Evolutionary conservation across 2,329 filamentous ascomycete genomes (phyloP).

Genomic region (Colletotrichum liaoningense): DNA sequence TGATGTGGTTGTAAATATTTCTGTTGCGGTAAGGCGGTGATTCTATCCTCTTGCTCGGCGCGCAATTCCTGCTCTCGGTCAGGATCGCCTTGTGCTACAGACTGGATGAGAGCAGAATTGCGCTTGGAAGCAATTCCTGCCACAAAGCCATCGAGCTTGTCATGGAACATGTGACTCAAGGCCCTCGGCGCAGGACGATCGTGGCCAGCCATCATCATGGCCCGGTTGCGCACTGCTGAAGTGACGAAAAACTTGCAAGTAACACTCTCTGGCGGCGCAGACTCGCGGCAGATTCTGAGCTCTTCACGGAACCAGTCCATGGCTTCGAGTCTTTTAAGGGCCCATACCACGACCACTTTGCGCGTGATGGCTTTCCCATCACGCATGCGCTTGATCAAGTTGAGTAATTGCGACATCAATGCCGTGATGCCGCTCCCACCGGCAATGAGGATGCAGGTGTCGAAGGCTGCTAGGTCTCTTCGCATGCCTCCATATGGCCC

Average conservation of each 20-base stretch:
- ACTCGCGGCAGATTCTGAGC: slow-evolving; percentile 89
- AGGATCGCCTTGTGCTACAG: slow-evolving; percentile 82
- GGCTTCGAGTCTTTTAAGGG: slow-evolving; percentile 88
- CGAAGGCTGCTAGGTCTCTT: slow-evolving; percentile 88
- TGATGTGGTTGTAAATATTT: slow-evolving; percentile 70
- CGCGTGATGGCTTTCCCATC: slow-evolving; percentile 94
- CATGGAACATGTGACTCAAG: slow-evolving; percentile 81
- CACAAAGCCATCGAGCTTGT: slow-evolving; percentile 88
- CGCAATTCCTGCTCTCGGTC: slow-evolving; percentile 85
- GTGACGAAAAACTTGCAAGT: slow-evolving; percentile 97
- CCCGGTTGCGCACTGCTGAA: slow-evolving; percentile 69
- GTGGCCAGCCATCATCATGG: slow-evolving; percentile 39
- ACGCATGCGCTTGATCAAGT: slow-evolving; percentile 96
- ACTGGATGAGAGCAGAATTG: slow-evolving; percentile 84
- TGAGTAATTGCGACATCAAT: slow-evolving; percentile 88
- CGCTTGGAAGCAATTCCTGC: slow-evolving; percentile 88
- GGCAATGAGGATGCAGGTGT: slow-evolving; percentile 92
- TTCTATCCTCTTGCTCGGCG: slow-evolving; percentile 84
- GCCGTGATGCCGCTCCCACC: slow-evolving; percentile 96
- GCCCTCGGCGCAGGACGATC: slow-evolving; percentile 67
- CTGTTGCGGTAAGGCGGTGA: slow-evolving; percentile 81
- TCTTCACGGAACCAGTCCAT: slow-evolving; percentile 99
- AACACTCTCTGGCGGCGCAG: slow-evolving; percentile 87
- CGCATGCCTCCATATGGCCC: slow-evolving; percentile 97
- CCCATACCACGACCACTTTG: slow-evolving; percentile 93